phyloP scores from a whole-genome alignment of 257 asterid species.

The Anisodus tanguticus region DNA sequence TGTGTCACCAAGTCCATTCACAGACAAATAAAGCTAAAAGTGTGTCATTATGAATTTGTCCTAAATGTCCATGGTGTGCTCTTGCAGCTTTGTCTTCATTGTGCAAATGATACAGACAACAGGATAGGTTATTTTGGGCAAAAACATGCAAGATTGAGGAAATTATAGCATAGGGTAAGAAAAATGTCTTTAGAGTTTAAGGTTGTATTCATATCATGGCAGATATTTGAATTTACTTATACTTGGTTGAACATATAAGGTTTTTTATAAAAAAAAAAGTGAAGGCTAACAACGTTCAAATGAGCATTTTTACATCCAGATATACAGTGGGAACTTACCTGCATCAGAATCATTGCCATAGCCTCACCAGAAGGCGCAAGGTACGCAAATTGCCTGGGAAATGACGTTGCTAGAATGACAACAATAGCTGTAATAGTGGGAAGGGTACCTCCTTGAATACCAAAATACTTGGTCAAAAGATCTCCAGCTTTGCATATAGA shows the following conservation, averaged over 20 bases:
- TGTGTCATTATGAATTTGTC: neutral
- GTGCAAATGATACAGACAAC: neutral
- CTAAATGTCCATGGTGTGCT: neutral
- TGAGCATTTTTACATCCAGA: neutral
- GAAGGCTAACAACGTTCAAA: neutral
- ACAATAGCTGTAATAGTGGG: slow-evolving; percentile 83
- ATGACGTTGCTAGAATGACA: slow-evolving; percentile 71
- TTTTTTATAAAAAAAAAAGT: neutral
- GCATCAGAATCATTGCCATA: slow-evolving; percentile 88
- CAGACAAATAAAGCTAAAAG: neutral
- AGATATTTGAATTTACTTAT: neutral
- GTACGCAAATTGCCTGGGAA: slow-evolving; percentile 73
- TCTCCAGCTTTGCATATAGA: slow-evolving; percentile 69
- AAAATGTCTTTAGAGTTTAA: neutral
- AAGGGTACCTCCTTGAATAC: slow-evolving; percentile 82
- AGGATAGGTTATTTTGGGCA: neutral
- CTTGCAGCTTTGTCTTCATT: neutral
- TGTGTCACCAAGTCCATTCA: neutral
- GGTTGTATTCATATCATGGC: neutral
- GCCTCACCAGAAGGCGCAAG: slow-evolving; percentile 96
- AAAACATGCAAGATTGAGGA: neutral
- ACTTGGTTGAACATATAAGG: neutral
- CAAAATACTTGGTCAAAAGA: slow-evolving; percentile 58
- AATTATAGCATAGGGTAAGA: neutral
- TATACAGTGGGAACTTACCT: slow-evolving; percentile 47